Evolutionary conservation across 345 rosid species (phyloP).

Genomic region (Brassica cretica): DNA sequence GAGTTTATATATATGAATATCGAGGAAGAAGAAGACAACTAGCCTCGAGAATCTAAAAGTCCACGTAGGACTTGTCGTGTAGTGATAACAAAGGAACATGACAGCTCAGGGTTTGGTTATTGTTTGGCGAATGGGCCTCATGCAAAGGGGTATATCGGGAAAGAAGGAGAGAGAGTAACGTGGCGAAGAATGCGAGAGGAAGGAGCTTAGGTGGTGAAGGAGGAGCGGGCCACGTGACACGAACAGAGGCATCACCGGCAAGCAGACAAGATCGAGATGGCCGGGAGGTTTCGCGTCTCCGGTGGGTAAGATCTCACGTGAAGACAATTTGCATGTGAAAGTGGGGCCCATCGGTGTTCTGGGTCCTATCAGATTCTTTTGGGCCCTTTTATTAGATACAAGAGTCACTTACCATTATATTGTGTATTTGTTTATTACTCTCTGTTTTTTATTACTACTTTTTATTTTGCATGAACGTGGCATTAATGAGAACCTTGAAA

Average conservation of each 20-base stretch:
- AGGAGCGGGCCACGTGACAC: slow-evolving; percentile 35
- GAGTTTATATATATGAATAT: slow-evolving; percentile 28
- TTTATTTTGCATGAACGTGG: slow-evolving; percentile 34
- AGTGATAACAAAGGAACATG: slow-evolving; percentile 32
- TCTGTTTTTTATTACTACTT: slow-evolving; percentile 15
- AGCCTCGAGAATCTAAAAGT: slow-evolving; percentile 21
- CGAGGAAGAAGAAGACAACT: slow-evolving; percentile 30
- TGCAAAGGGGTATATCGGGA: slow-evolving; percentile 11
- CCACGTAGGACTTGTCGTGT: slow-evolving; percentile 40
- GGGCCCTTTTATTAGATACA: slow-evolving; percentile 36
- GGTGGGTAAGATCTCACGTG: slow-evolving; percentile 33
- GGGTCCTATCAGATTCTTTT: slow-evolving; percentile 24
- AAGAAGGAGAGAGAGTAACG: slow-evolving; percentile 21
- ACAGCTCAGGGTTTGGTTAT: slow-evolving; percentile 31
- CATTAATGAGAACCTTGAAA: slow-evolving; percentile 8
- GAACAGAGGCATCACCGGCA: slow-evolving; percentile 28
- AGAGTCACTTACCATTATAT: slow-evolving; percentile 28
- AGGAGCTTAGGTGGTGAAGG: slow-evolving; percentile 33
- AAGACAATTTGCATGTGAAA: slow-evolving; percentile 13
- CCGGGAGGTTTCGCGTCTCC: slow-evolving; percentile 35
- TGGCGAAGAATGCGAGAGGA: slow-evolving; percentile 36
- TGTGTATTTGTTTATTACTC: not conserved
- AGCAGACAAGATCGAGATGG: slow-evolving; percentile 36
- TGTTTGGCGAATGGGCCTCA: not conserved
- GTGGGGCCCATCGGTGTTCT: not conserved